Evolutionary conservation across 495 filamentous ascomycete species (phyloP).

Genomic region (Acidomyces sp.): DNA sequence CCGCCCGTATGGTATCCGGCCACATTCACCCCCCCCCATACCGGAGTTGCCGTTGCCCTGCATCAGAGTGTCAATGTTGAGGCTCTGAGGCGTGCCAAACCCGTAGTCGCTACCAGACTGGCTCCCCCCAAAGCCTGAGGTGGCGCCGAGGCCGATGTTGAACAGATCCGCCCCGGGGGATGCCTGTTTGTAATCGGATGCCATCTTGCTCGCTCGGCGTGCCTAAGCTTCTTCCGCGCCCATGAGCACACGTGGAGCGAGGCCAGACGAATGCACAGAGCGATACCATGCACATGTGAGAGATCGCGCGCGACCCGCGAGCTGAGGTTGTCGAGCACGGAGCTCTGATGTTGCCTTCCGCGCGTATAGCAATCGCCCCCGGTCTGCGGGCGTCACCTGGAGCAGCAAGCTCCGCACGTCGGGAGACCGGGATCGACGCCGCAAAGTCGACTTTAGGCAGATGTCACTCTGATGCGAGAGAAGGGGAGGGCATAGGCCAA

Average conservation of each 20-base stretch:
- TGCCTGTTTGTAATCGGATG: constrained; percentile 9
- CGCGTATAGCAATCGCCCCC: background rate
- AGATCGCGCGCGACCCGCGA: too few relatives aligned
- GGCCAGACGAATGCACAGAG: too few relatives aligned
- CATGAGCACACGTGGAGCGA: background rate
- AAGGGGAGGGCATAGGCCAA: too few relatives aligned
- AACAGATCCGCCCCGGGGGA: constrained; percentile 14
- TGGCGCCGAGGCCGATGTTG: background rate
- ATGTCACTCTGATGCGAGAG: too few relatives aligned
- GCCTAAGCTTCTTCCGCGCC: background rate
- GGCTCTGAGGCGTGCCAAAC: constrained; percentile 16
- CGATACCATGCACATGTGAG: too few relatives aligned
- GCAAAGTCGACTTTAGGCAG: too few relatives aligned
- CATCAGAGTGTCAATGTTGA: constrained; percentile 16
- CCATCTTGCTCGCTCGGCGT: constrained; percentile 5
- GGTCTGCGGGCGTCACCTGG: too few relatives aligned
- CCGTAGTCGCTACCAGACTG: constrained; percentile 17
- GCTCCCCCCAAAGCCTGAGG: constrained; percentile 8
- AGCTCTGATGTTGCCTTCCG: background rate
- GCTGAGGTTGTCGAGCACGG: background rate
- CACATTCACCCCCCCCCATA: background rate
- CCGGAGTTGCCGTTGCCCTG: constrained; percentile 2
- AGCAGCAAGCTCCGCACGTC: too few relatives aligned
- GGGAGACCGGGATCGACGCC: too few relatives aligned
- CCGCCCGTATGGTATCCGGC: constrained; percentile 5